These are phyloP conservation scores for Penicillium taxi DNA, from an alignment of 495 filamentous ascomycete species.

Conservation along the genomic window DNA sequence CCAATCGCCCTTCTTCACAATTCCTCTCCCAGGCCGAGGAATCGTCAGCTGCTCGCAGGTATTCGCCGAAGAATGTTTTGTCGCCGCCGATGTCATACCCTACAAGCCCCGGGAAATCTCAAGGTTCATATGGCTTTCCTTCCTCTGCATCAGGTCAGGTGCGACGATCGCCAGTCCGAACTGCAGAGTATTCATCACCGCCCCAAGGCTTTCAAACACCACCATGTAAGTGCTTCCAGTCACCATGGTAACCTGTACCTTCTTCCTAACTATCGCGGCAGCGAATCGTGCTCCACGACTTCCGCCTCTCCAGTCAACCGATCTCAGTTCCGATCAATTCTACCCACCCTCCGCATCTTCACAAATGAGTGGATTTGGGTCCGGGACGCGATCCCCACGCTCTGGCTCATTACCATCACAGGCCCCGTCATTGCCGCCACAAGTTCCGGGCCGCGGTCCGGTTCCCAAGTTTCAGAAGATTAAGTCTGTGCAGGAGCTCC, in stretches of 20 bases:
- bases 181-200: slow-evolving; percentile 50
- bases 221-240: slow-evolving; percentile 39
- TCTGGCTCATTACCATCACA: slow-evolving; percentile 36
- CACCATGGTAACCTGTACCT: neutral
- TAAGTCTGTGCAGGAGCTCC: slow-evolving; percentile 61
- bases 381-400: slow-evolving; percentile 68
- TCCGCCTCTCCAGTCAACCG: slow-evolving; percentile 62
- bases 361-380: slow-evolving; percentile 59
- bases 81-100: slow-evolving; percentile 53
- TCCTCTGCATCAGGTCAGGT: slow-evolving; percentile 26
- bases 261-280: neutral
- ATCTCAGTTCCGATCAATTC: slow-evolving; percentile 53
- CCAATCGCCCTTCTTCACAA: slow-evolving; percentile 54
- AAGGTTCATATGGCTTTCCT: slow-evolving; percentile 40
- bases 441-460: slow-evolving; percentile 53
- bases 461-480: slow-evolving; percentile 84
- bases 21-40: slow-evolving; percentile 61
- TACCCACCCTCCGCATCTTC: slow-evolving; percentile 63
- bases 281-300: slow-evolving; percentile 39
- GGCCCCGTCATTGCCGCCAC: slow-evolving; percentile 30
- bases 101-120: slow-evolving; percentile 49
- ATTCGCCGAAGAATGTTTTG: slow-evolving; percentile 88
- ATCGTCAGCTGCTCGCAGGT: slow-evolving; percentile 77
- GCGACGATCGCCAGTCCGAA: slow-evolving; percentile 52
- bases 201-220: slow-evolving; percentile 60